A percentile compares a stretch with the other conserved stretches of the same genome.
phyloP scores from a whole-genome alignment of 2,329 filamentous ascomycete species.

The Arthroderma sp. region DNA sequence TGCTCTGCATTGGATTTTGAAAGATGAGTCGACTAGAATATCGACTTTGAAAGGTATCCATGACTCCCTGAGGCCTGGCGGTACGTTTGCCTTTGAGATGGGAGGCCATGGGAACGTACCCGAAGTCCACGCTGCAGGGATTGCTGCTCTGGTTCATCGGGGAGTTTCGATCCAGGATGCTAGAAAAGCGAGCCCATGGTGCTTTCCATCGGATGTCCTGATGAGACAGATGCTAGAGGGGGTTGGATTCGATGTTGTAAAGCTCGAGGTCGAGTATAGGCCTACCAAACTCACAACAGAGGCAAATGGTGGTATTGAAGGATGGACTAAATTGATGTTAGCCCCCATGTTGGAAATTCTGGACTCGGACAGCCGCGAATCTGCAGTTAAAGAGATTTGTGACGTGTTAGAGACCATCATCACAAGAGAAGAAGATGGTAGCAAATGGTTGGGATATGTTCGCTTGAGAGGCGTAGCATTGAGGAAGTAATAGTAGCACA shows the following conservation, averaged over 20 bases:
- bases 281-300: constrained; percentile 40
- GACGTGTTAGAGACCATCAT: constrained; percentile 44
- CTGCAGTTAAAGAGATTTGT: constrained; percentile 41
- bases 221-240: constrained; percentile 28
- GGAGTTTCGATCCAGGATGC: constrained; percentile 40
- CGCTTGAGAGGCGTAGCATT: constrained; percentile 31
- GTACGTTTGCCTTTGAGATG: constrained; percentile 55
- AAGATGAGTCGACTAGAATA: constrained; percentile 30
- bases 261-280: constrained; percentile 50
- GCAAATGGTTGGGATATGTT: constrained; percentile 37
- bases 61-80: constrained; percentile 41
- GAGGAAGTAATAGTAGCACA: constrained; percentile 11
- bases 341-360: constrained; percentile 45
- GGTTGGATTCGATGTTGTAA: constrained; percentile 37
- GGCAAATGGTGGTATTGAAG: constrained; percentile 43
- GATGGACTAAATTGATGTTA: constrained; percentile 54
- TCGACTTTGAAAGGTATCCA: constrained; percentile 43
- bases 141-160: constrained; percentile 38
- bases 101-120: constrained; percentile 56
- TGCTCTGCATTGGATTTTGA: constrained; percentile 55
- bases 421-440: constrained; percentile 43
- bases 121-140: constrained; percentile 48
- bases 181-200: constrained; percentile 49
- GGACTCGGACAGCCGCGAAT: constrained; percentile 37
- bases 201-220: constrained; percentile 55